Evolutionary conservation across 2,329 filamentous ascomycete genomes (phyloP).

Genomic region (Cordyceps fumosorosea): DNA sequence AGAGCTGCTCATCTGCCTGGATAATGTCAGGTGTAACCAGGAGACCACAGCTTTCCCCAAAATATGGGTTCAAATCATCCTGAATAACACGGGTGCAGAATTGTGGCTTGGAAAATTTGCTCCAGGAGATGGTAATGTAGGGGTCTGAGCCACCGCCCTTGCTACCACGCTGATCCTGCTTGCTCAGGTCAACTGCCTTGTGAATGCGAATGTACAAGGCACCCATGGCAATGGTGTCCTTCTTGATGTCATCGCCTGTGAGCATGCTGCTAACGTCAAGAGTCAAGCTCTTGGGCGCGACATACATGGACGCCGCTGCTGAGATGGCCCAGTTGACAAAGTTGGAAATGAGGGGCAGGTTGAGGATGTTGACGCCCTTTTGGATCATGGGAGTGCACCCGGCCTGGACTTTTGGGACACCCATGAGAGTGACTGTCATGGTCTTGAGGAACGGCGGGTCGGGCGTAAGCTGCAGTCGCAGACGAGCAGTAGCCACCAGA

Average conservation of each 20-base stretch:
- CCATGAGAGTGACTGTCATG: constrained; percentile 90
- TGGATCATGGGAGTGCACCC: constrained; percentile 91
- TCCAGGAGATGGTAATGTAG: constrained; percentile 91
- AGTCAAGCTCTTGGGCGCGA: constrained; percentile 90
- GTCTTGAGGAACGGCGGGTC: constrained; percentile 90
- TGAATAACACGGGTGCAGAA: constrained; percentile 96
- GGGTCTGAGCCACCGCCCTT: constrained; percentile 86
- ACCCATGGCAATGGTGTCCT: constrained; percentile 79
- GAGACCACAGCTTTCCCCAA: constrained; percentile 80
- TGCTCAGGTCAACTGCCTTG: constrained; percentile 79
- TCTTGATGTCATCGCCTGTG: constrained; percentile 84
- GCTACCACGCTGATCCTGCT: constrained; percentile 79
- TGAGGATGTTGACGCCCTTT: constrained; percentile 82
- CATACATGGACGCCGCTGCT: constrained; percentile 81
- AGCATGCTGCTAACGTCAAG: constrained; percentile 87
- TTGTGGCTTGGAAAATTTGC: constrained; percentile 95
- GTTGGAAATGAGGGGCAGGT: constrained; percentile 86
- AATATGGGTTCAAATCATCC: constrained; percentile 87
- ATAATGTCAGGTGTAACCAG: constrained; percentile 84
- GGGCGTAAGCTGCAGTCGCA: constrained; percentile 79
- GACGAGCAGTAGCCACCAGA: constrained; percentile 78
- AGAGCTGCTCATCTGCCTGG: constrained; percentile 88
- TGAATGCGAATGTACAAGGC: constrained; percentile 92
- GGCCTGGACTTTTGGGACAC: constrained; percentile 79
- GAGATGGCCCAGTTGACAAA: constrained; percentile 96